Conservation (phyloP, 1,284 basidiomycete species). For the Ceratobasidium sp. region DNA sequence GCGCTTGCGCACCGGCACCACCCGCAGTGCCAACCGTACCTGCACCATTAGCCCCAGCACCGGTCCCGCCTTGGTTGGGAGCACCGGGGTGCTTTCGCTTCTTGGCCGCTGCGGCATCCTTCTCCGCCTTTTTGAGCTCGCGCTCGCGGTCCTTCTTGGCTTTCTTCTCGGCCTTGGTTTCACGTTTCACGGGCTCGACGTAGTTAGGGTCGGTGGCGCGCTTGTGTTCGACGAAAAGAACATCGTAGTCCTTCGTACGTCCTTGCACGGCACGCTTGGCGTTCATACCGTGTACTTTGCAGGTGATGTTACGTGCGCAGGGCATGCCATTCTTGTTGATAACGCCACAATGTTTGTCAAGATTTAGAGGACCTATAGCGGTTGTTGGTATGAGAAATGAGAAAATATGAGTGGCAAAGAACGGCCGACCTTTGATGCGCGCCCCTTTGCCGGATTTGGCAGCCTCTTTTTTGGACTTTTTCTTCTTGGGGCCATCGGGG, state of each 20-base stretch:
- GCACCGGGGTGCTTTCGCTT: conserved; percentile 65
- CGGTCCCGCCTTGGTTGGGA: conserved; percentile 49
- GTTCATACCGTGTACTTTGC: conserved; percentile 98
- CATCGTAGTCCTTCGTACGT: conserved; percentile 88
- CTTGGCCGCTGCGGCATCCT: conserved; percentile 56
- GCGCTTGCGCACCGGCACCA: conserved; percentile 57
- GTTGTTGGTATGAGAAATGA: conserved; percentile 26
- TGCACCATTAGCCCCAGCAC: conserved; percentile 59
- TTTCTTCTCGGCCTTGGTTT: conserved; percentile 84
- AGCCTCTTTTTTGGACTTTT: conserved; percentile 74
- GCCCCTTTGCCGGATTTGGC: conserved; percentile 72
- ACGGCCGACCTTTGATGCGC: conserved; percentile 71
- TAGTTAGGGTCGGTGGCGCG: conserved; percentile 93
- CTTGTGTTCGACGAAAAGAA: conserved; percentile 93
- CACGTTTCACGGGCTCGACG: conserved; percentile 90
- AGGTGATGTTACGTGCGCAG: conserved; percentile 96
- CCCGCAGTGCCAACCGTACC: conserved; percentile 61
- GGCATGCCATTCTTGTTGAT: conserved; percentile 96
- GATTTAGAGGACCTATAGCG: conserved; percentile 77
- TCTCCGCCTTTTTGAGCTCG: conserved; percentile 72
- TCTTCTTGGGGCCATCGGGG: conserved; percentile 70
- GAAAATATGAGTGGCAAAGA: background rate
- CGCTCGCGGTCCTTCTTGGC: conserved; percentile 83
- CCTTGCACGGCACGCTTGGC: conserved; percentile 94
- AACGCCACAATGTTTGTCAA: conserved; percentile 96